Percentiles rank a stretch among this genome's conserved stretches.
phyloP scores from a whole-genome alignment of 345 rosid genomes.

The Salix exigua region DNA sequence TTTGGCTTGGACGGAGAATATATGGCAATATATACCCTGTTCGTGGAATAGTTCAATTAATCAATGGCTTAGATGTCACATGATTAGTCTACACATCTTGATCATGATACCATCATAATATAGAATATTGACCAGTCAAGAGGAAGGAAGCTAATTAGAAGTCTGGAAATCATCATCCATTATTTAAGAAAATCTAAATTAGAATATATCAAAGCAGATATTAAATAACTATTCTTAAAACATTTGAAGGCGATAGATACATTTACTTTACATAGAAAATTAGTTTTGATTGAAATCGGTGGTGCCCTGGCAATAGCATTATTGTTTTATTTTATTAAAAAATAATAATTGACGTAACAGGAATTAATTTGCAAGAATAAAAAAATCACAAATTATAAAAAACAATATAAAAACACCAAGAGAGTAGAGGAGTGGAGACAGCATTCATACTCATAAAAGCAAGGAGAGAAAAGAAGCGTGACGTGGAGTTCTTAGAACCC shows the following conservation, averaged over 20 bases:
- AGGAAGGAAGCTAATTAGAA: not conserved
- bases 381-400: not conserved
- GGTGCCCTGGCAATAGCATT: not conserved
- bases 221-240: not conserved
- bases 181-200: not conserved
- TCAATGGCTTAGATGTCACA: no score
- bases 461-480: slow-evolving; percentile 14
- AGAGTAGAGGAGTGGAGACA: not conserved
- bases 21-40: no score
- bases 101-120: no score
- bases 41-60: no score
- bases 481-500: slow-evolving; percentile 36
- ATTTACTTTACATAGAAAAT: not conserved
- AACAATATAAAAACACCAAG: not conserved
- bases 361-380: not conserved
- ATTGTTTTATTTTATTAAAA: not conserved
- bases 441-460: not conserved
- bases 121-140: no score
- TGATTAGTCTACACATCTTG: no score
- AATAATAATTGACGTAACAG: not conserved
- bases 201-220: not conserved
- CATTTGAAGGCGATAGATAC: not conserved
- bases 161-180: not conserved
- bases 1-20: no score
- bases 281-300: not conserved